Evolutionary conservation across 352 stramenopile species (phyloP).

Genomic region (Globisporangium okanoganense): DNA sequence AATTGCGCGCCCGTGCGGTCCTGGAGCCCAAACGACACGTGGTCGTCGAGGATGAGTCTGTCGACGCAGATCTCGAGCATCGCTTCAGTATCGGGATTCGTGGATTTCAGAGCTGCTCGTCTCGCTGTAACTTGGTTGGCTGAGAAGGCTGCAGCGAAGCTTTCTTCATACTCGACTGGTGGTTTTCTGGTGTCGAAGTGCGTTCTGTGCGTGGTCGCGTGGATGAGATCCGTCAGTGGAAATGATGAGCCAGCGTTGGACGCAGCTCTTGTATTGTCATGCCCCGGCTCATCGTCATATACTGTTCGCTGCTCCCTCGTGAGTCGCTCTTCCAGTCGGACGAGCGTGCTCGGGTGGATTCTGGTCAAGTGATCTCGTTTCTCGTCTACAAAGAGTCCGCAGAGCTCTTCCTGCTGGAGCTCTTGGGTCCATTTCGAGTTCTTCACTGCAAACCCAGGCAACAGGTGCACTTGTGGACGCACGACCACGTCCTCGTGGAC

Average conservation of each 20-base stretch:
- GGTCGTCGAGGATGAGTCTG: conserved; percentile 70
- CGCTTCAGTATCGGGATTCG: not conserved
- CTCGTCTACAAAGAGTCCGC: conserved; percentile 43
- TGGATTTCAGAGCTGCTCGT: not conserved
- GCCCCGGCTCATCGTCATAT: not conserved
- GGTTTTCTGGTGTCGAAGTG: not conserved
- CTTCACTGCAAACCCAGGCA: conserved; percentile 16
- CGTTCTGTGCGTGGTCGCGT: not conserved
- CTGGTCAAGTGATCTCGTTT: conserved; percentile 27
- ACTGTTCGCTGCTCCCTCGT: conserved; percentile 21
- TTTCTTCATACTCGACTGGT: not conserved
- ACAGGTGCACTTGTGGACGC: conserved; percentile 15
- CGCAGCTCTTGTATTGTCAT: not conserved
- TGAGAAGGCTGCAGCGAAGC: not conserved
- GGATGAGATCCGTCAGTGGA: conserved; percentile 8
- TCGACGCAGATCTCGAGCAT: conserved; percentile 53
- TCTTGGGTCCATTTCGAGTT: conserved; percentile 33
- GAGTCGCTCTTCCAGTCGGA: conserved; percentile 51
- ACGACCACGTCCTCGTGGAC: conserved; percentile 3
- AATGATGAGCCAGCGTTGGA: not conserved
- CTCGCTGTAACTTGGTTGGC: not conserved
- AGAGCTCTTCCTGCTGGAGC: conserved; percentile 37
- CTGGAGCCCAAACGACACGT: conserved; percentile 55
- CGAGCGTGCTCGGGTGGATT: conserved; percentile 44
- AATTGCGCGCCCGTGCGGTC: conserved; percentile 69